Evolutionary conservation across 306 rosid species (phyloP), one percentile per base, ranked within the genome.

Genomic region (Cicer judaicum): DNA sequence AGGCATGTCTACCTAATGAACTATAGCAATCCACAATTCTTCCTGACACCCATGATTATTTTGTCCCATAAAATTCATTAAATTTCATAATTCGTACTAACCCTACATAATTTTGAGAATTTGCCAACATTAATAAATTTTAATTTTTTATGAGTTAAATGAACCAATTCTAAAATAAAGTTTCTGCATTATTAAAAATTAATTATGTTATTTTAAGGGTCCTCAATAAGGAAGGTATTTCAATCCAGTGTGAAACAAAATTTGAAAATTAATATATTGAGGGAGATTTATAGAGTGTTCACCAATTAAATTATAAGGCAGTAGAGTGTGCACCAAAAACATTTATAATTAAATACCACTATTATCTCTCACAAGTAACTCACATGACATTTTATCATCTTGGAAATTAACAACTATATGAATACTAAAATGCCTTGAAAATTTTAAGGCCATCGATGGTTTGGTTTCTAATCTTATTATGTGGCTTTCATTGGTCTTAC

Each of bases 31-130:
- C 80, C 61, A 74, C 68, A 46, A 63, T 34, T 59, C 43, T 19
- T 47, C 68, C 87, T 71, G 82, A 81, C 82, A 80, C 70, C 70
- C 70, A 75, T 61, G 77, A 82, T 78, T 53, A 64, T 40, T 42
- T 38, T 68, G 79, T 76, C 75, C 53, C 38, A 36, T 10, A 62
- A 56, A 47, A 29, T 46, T 52, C 18, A 57, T 65, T 49, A 6
- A 18, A 24, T 21, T 53, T 7, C 7, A 2, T 60, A 61, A 18
- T 50, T 80, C 68, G 60, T 73, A 79, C 79, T 50, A 55, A 60
- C 81, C 74, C 71, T 49, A 80, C 73, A 41, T 41, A 41, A 41
- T 7, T 41, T 24, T 0, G 34, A 24, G 4, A 24, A 0, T 2
- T 24, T 24, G 34, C 34, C 3, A 24, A 24, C 34, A 24, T 24